phyloP scores from a whole-genome alignment of 2,329 filamentous ascomycete species.

The Sordariomycetes sp. region DNA sequence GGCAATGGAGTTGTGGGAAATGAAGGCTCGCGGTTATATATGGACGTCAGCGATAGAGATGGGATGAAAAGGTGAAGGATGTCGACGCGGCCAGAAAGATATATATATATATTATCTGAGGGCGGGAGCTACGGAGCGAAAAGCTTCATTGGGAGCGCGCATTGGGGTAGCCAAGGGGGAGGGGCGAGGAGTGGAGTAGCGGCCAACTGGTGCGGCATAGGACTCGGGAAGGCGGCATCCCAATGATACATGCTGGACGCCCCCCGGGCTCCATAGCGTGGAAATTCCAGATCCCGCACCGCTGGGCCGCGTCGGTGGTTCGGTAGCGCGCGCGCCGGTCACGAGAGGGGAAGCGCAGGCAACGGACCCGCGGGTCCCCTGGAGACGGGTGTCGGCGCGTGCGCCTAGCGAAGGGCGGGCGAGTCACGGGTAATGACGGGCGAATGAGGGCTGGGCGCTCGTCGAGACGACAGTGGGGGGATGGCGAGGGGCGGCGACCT shows the following conservation, averaged over 20 bases:
- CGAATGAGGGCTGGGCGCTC: not conserved
- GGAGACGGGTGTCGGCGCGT: not conserved
- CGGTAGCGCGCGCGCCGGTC: not conserved
- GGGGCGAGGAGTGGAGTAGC: not conserved
- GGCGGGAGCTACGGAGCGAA: not conserved
- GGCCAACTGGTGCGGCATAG: not conserved
- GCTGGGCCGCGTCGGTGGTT: not conserved
- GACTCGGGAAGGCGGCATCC: not conserved
- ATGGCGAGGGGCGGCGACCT: not conserved
- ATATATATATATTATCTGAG: not conserved
- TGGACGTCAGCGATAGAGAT: not conserved
- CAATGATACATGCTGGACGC: not conserved
- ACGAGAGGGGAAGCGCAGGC: not conserved
- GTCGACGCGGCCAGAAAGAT: not conserved
- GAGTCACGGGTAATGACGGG: not conserved
- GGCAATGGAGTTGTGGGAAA: not conserved
- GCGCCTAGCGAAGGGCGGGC: not conserved
- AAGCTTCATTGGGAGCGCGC: not conserved
- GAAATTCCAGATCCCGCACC: not conserved
- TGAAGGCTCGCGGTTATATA: not conserved
- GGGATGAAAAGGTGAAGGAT: not conserved
- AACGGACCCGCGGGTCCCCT: not conserved
- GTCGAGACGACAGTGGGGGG: not conserved
- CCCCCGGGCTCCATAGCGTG: not conserved
- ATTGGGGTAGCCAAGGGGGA: not conserved